Evolutionary conservation across 495 filamentous ascomycete genomes (phyloP).

Genomic region (Apiosordaria backusii): DNA sequence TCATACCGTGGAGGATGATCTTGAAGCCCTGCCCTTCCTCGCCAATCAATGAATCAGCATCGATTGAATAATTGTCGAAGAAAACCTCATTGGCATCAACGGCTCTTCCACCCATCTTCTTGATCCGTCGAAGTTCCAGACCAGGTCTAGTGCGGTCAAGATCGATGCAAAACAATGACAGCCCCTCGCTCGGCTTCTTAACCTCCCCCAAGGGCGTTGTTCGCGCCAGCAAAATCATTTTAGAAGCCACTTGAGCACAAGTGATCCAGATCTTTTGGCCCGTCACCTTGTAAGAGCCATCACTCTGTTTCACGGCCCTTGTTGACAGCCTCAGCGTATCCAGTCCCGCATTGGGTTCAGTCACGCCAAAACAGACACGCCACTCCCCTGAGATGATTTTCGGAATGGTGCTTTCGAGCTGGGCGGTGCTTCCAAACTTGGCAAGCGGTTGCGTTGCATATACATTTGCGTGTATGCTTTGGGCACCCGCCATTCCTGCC

Average conservation of each 20-base stretch:
- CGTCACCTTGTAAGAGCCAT: slow-evolving; percentile 57
- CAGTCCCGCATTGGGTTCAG: slow-evolving; percentile 67
- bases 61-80: slow-evolving; percentile 68
- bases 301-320: slow-evolving; percentile 47
- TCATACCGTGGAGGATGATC: slow-evolving; percentile 79
- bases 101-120: slow-evolving; percentile 76
- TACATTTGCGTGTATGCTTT: slow-evolving; percentile 69
- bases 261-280: slow-evolving; percentile 87
- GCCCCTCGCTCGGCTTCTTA: slow-evolving; percentile 61
- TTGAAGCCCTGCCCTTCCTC: slow-evolving; percentile 70
- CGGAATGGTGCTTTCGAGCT: slow-evolving; percentile 59
- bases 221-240: slow-evolving; percentile 75
- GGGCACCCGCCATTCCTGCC: slow-evolving; percentile 74
- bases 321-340: slow-evolving; percentile 69
- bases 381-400: slow-evolving; percentile 65
- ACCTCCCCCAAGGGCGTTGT: slow-evolving; percentile 66
- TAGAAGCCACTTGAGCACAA: slow-evolving; percentile 69
- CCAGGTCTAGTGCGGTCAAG: slow-evolving; percentile 56
- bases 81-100: slow-evolving; percentile 84
- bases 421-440: slow-evolving; percentile 61
- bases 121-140: slow-evolving; percentile 65
- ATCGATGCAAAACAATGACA: slow-evolving; percentile 75
- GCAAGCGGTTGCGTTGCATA: slow-evolving; percentile 76
- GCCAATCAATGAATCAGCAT: slow-evolving; percentile 60
- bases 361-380: slow-evolving; percentile 66